Conservation (phyloP, 495 filamentous ascomycete species). For the Xylaria bambusicola region DNA sequence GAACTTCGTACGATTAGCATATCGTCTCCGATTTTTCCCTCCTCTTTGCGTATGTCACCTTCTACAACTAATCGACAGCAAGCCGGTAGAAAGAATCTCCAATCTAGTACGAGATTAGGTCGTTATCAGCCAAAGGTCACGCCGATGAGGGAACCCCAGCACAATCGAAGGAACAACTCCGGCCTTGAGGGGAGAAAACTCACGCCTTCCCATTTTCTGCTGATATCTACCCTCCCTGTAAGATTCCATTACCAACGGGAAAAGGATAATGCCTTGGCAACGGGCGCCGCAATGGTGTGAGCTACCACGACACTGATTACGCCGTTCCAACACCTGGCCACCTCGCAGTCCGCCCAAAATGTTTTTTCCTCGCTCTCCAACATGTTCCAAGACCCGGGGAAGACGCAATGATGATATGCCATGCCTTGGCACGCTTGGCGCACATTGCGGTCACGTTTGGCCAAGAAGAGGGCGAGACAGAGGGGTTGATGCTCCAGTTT, state of each 20-base stretch:
- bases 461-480: conserved; percentile 14
- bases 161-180: background rate
- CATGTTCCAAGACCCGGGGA: conserved; percentile 16
- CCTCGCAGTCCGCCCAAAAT: conserved; percentile 8
- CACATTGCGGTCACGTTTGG: conserved; percentile 14
- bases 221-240: background rate
- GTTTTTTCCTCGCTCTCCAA: background rate
- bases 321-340: conserved; percentile 3
- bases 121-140: background rate
- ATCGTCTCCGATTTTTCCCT: background rate
- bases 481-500: conserved; percentile 5
- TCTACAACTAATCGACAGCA: conserved; percentile 7
- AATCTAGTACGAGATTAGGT: background rate
- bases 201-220: background rate
- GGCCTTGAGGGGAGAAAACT: background rate
- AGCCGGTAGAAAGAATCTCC: conserved; percentile 3
- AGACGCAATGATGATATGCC: background rate
- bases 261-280: conserved; percentile 16
- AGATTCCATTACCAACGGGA: conserved; percentile 10
- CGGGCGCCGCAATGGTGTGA: background rate
- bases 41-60: conserved; percentile 11
- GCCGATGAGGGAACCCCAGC: background rate
- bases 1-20: background rate
- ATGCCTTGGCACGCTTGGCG: conserved; percentile 18
- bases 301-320: conserved; percentile 9